Percentiles rank a stretch among this genome's conserved stretches.
Evolutionary conservation across 2,329 filamentous ascomycete species (phyloP).

Genomic region (Ophiostoma novo-ulmi): DNA sequence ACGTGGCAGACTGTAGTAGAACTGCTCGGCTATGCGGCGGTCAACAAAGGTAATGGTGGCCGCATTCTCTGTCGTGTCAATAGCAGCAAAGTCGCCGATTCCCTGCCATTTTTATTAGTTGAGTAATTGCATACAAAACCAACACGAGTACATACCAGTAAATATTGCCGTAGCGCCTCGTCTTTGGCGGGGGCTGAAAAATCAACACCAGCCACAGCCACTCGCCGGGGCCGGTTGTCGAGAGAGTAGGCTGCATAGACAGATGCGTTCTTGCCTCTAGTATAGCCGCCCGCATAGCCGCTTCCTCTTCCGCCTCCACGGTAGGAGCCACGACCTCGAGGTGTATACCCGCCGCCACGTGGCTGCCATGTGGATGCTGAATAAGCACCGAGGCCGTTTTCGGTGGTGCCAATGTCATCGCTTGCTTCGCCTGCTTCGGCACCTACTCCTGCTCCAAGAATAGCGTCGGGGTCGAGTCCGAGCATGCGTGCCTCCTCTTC

Average conservation of each 20-base stretch:
- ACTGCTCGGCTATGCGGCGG: constrained; percentile 65
- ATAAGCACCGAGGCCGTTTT: too few relatives aligned
- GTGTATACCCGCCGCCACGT: not conserved
- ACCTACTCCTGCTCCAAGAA: constrained; percentile 17
- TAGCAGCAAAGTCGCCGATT: constrained; percentile 57
- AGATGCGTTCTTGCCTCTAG: constrained; percentile 42
- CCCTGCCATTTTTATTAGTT: constrained; percentile 32
- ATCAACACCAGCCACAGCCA: constrained; percentile 60
- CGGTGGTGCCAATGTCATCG: constrained; percentile 26
- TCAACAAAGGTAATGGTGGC: constrained; percentile 61
- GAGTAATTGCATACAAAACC: not conserved
- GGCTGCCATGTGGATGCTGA: not conserved
- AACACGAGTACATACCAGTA: constrained; percentile 41
- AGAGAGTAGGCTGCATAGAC: constrained; percentile 61
- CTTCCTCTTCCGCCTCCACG: constrained; percentile 36
- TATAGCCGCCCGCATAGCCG: constrained; percentile 38
- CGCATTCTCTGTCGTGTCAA: constrained; percentile 44
- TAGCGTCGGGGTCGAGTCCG: constrained; percentile 57
- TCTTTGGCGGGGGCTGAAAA: constrained; percentile 59
- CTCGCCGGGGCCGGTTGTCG: constrained; percentile 68
- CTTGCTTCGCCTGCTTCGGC: not conserved
- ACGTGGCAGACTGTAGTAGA: constrained; percentile 51
- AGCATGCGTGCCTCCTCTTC: constrained; percentile 67
- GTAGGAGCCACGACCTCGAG: constrained; percentile 35
- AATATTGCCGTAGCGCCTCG: constrained; percentile 64